Conservation (phyloP, 768 basidiomycete genomes). For the Galerina marginata region DNA sequence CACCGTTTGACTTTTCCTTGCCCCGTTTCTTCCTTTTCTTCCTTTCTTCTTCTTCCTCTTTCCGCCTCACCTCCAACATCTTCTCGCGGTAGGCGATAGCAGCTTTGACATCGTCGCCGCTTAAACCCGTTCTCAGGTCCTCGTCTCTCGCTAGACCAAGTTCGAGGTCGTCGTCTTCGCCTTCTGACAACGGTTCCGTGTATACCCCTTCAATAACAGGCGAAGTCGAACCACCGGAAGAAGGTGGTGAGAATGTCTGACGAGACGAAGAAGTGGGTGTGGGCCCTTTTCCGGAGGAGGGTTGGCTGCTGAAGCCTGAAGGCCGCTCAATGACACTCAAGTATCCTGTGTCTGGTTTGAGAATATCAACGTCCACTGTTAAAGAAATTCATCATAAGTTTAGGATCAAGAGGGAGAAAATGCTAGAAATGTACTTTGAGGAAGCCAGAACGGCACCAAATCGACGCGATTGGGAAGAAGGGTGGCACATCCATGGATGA, state of each 20-base stretch:
- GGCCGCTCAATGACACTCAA: conserved; percentile 80
- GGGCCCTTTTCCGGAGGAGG: conserved; percentile 48
- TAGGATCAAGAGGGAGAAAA: not conserved
- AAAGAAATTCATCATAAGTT: conserved; percentile 3
- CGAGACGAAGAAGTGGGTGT: conserved; percentile 23
- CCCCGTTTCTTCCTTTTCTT: conserved; percentile 28
- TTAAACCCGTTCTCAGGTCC: conserved; percentile 77
- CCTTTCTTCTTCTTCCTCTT: conserved; percentile 34
- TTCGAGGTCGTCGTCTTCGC: conserved; percentile 80
- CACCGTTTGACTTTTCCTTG: conserved; percentile 29
- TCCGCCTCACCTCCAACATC: conserved; percentile 60
- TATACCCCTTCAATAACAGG: conserved; percentile 50
- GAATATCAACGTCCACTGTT: conserved; percentile 92
- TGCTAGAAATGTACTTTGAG: conserved; percentile 69
- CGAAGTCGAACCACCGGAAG: conserved; percentile 50
- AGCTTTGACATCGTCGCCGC: conserved; percentile 74
- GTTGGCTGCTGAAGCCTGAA: conserved; percentile 38
- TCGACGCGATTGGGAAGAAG: conserved; percentile 92
- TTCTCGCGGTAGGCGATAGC: conserved; percentile 88
- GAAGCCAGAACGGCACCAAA: conserved; percentile 97
- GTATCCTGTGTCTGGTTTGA: conserved; percentile 88
- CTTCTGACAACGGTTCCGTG: conserved; percentile 92
- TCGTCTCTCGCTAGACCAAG: conserved; percentile 71
- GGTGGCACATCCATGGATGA: conserved; percentile 96
- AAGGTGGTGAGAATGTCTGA: conserved; percentile 23